Conservation (phyloP, 768 basidiomycete species). For the Rhodotorula paludigena region DNA sequence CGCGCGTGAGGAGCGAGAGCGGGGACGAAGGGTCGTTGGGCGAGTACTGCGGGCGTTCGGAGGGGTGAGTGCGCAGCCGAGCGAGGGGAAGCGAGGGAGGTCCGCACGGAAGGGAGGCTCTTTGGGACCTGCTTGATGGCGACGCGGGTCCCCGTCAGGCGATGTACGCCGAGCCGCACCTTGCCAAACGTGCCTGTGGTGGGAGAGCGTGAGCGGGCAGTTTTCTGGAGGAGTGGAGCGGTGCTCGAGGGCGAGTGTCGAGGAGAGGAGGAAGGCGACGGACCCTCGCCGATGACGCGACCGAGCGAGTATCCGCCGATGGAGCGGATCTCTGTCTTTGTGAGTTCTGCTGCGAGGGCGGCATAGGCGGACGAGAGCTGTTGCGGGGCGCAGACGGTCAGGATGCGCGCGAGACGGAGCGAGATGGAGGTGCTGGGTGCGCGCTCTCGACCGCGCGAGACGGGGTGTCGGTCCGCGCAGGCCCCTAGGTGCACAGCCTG, state of each 20-base stretch:
- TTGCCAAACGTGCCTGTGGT: constrained; percentile 86
- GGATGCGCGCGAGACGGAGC: not conserved
- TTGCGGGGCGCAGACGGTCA: too few species aligned
- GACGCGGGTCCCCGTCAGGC: constrained; percentile 81
- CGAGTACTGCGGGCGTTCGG: constrained; percentile 5
- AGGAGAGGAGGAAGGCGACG: not conserved
- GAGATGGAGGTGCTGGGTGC: too few species aligned
- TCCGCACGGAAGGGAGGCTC: constrained; percentile 54
- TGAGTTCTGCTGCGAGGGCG: constrained; percentile 48
- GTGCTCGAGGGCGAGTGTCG: not conserved
- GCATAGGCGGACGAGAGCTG: constrained; percentile 49
- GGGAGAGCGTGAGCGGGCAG: too few species aligned
- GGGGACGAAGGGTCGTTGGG: constrained; percentile 28
- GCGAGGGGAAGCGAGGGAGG: too few species aligned
- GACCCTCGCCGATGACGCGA: constrained; percentile 49
- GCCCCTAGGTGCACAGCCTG: too few species aligned
- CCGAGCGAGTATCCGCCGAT: constrained; percentile 50
- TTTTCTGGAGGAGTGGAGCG: too few species aligned
- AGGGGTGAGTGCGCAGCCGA: too few species aligned
- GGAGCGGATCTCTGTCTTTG: constrained; percentile 46
- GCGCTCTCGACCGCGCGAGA: not conserved
- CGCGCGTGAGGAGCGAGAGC: constrained; percentile 82
- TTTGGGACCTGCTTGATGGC: constrained; percentile 99
- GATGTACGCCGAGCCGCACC: constrained; percentile 88
- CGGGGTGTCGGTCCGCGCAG: too few species aligned